Evolutionary conservation across 768 basidiomycete species (phyloP), one percentile per base, ranked within the genome.

Genomic region (Saitozyma sp.): DNA sequence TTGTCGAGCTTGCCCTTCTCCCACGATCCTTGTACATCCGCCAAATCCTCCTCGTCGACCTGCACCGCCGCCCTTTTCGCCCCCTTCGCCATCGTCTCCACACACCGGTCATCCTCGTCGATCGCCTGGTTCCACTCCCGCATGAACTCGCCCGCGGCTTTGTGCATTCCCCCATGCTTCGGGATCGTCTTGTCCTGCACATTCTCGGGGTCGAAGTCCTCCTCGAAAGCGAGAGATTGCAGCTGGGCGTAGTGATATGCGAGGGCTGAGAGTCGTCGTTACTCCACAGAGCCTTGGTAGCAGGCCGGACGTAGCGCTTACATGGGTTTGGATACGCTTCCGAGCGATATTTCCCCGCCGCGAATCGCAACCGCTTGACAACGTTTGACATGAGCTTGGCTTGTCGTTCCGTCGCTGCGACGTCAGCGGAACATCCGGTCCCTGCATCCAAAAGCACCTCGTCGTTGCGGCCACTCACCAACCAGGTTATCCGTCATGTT

Each of bases 221-320:
- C 91, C 56, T 90, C 87, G 80, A 98, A 94, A 0, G 96, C 96
- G 58, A 86, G 87, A 8, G 95, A 91, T 80, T 96, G 88, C 8
- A 98, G 84, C 71, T 94, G 90, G 17, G 86, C 89, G 77, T 94
- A 92, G 75, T 94, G 91, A 68, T 86, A 92, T 11, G 88, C 88
- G 57, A 97, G 84, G 6, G 90, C 91, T 92, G 50, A 13, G 38
- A 16, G 6, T 16, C 20, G 16, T 69, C 39, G 57, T 40, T 41
- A 14, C 9, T 6, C 9, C 14, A 37, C 8, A 17, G 41, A 38
- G 8, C 11, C 16, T 6, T 46, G 11, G 41, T 3, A 7, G 3
- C n/a, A 37, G 45, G 11, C 29, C 9, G 37, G 38, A n/a, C 17
- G 52, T 14, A 8, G 6, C 20, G 76, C 86, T 74, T 67, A 95